phyloP scores from a whole-genome alignment of 164 flowering plant genomes.

The Cinnamomum chago region DNA sequence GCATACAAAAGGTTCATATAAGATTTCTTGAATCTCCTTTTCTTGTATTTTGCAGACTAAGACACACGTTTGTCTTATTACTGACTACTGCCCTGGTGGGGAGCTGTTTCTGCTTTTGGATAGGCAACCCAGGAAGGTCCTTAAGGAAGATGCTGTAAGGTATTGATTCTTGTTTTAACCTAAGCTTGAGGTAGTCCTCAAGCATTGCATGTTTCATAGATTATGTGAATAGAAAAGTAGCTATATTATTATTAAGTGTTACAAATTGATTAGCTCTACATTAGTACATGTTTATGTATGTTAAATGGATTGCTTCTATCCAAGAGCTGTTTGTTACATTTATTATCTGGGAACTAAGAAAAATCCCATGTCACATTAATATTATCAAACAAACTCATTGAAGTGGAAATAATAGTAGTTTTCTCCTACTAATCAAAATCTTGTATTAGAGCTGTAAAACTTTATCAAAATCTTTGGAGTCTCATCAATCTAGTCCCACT shows the following conservation, averaged over 20 bases:
- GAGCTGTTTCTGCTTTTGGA: conserved; percentile 93
- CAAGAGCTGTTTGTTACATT: not conserved
- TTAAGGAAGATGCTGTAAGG: conserved; percentile 96
- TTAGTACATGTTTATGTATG: not conserved
- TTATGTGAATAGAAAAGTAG: not conserved
- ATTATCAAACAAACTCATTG: too few species aligned
- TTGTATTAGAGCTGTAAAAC: too few species aligned
- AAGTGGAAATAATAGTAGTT: too few species aligned
- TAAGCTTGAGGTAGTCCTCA: not conserved
- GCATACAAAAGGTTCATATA: not conserved
- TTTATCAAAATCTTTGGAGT: too few species aligned
- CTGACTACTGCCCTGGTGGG: conserved; percentile 96
- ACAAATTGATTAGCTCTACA: not conserved
- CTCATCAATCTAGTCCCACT: too few species aligned
- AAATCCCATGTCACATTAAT: too few species aligned
- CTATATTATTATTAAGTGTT: not conserved
- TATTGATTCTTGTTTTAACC: conserved; percentile 20
- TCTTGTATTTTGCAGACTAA: conserved; percentile 57
- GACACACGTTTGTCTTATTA: conserved; percentile 86
- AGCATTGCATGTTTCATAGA: conserved; percentile 2
- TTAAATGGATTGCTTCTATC: not conserved
- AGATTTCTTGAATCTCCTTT: conserved; percentile 1
- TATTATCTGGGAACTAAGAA: too few species aligned
- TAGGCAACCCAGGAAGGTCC: conserved; percentile 76
- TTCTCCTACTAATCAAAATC: too few species aligned